Base-by-base conservation (phyloP, 1,284 basidiomycete species). In the Marasmius fiardii region DNA sequence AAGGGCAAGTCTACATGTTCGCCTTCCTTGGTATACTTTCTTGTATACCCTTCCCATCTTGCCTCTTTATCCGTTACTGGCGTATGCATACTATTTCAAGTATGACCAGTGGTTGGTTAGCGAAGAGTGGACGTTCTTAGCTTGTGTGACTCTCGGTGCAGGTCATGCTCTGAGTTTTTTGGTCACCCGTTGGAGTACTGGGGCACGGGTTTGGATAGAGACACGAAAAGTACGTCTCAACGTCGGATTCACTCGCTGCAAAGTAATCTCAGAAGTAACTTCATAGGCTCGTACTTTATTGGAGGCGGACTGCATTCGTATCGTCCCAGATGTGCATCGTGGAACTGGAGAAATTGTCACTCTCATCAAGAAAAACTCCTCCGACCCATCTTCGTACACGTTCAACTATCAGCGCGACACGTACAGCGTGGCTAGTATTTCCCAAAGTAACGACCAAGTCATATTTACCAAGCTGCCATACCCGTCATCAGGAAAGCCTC, bases 371-470 rank as follows among this genome's bases (percentile, higher is more conserved):
- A 87, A 86, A 63, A 72, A 78, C 55, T 74, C 77, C 8, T 70
- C 71, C 53, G 82, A 85, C 62, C 74, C 72, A 23, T 75, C 78
- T 51, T 84, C 86, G 1, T 92, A 91, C 69, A 92, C 89, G 16
- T 98, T 99, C 80, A 90, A 81, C 70, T 99, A 98, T 71, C 95
- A 99, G 72, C 88, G 92, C 54, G 96, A 99, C 74, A 95, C 93
- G 50, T 99, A 98, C 70, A 83, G 93, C 54, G 84, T 90, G 48
- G 76, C 83, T 43, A 76, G 81, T 18, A 62, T 75, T 21, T 79
- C 79, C 0, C 83, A 88, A 0, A 58, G 50, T 18, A 33, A 51
- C 11, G 57, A 53, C n/a, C 18, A 52, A 39, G 34, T 82, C 54
- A 79, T 80, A 0, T 99, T 99, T 73, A 78, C 83, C 4, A 88